phyloP scores from a whole-genome alignment of 495 filamentous ascomycete genomes.

The Penicillium mononematosum region DNA sequence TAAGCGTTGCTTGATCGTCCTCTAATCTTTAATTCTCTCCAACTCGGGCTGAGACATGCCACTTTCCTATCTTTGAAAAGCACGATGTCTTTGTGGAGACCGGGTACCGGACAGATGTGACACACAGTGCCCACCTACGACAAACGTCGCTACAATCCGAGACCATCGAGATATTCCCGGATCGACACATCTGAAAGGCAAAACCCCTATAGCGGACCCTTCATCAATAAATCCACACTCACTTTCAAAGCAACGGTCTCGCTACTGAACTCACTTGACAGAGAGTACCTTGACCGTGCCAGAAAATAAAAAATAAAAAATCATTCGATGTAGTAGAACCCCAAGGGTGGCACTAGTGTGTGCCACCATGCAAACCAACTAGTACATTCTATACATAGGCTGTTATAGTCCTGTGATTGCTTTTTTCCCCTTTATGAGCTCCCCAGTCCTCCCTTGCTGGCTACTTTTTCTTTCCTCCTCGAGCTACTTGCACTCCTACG shows the following conservation, averaged over 20 bases:
- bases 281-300: neutral
- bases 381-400: slow-evolving; percentile 14
- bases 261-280: neutral
- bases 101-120: neutral
- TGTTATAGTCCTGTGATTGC: slow-evolving; percentile 7
- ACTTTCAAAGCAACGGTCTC: slow-evolving; percentile 1
- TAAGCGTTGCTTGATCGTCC: slow-evolving; percentile 19
- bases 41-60: slow-evolving; percentile 14
- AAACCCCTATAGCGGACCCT: slow-evolving; percentile 12
- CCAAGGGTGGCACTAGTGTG: slow-evolving; percentile 8
- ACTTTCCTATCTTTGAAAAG: slow-evolving; percentile 1
- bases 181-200: slow-evolving; percentile 17
- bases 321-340: slow-evolving; percentile 1
- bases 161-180: slow-evolving; percentile 15
- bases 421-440: slow-evolving; percentile 12
- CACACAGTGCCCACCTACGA: neutral
- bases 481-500: slow-evolving; percentile 5
- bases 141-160: neutral
- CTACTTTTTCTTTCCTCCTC: slow-evolving; percentile 12
- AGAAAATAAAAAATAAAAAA: neutral
- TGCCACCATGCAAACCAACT: slow-evolving; percentile 14
- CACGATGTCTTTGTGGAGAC: slow-evolving; percentile 2
- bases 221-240: slow-evolving; percentile 1
- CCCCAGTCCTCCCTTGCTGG: slow-evolving; percentile 13
- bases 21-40: neutral